These are phyloP conservation scores for Colletotrichum tropicicola DNA, from an alignment of 2,329 filamentous ascomycete species.

Conservation along the genomic window DNA sequence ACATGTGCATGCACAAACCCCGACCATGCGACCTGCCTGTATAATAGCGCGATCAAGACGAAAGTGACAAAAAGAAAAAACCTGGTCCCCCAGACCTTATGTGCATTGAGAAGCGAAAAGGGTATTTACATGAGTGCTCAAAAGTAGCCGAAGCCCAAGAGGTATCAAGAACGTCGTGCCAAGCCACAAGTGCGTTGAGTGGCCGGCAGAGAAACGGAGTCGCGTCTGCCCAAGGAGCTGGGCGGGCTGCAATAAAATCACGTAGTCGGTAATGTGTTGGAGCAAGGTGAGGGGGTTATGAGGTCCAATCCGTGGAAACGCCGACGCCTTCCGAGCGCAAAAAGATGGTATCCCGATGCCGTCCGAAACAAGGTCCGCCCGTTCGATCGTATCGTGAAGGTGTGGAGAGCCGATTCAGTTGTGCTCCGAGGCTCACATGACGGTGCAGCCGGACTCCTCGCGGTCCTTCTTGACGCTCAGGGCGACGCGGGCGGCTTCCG, in stretches of 20 bases:
- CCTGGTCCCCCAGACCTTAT: conserved; percentile 1
- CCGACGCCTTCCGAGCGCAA: conserved; percentile 28
- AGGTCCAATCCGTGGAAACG: conserved; percentile 26
- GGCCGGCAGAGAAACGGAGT: not conserved
- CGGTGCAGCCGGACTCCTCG: conserved; percentile 66
- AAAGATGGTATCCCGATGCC: conserved; percentile 4
- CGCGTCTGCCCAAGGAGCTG: conserved; percentile 22
- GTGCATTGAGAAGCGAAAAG: conserved; percentile 19
- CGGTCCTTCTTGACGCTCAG: conserved; percentile 75
- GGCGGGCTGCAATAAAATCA: conserved; percentile 25
- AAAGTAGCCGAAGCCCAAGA: conserved; percentile 19
- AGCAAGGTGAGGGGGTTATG: conserved; percentile 1
- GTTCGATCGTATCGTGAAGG: conserved; percentile 17
- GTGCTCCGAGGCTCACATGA: conserved; percentile 60
- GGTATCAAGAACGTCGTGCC: conserved; percentile 27
- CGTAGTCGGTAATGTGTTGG: conserved; percentile 11
- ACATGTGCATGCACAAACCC: not conserved
- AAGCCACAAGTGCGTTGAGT: conserved; percentile 14
- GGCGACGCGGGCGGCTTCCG: conserved; percentile 94
- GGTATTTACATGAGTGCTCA: conserved; percentile 27
- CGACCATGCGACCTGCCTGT: conserved; percentile 4
- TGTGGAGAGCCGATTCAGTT: not conserved
- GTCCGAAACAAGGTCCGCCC: conserved; percentile 15
- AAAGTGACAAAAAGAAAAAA: conserved; percentile 6
- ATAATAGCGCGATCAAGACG: not conserved